These are phyloP conservation scores for Acidomyces sp. DNA, from an alignment of 495 filamentous ascomycete genomes.

Conservation along the genomic window DNA sequence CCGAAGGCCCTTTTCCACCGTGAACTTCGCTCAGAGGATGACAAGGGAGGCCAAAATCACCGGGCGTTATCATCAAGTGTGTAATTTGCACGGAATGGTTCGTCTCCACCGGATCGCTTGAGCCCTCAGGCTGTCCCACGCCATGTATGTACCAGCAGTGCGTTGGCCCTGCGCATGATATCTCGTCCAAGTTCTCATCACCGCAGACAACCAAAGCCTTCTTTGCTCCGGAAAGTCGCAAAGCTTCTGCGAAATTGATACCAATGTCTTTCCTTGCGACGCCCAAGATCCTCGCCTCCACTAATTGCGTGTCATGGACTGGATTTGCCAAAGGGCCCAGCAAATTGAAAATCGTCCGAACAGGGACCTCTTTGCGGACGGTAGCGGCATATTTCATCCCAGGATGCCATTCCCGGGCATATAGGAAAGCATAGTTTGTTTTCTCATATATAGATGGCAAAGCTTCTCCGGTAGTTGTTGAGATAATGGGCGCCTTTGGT, in stretches of 20 bases:
- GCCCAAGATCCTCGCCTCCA: constrained; percentile 84
- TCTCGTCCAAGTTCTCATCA: constrained; percentile 87
- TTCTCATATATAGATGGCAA: constrained; percentile 54
- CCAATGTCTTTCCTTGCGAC: constrained; percentile 79
- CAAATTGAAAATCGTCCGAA: constrained; percentile 93
- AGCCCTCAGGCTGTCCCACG: constrained; percentile 9
- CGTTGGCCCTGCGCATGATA: constrained; percentile 74
- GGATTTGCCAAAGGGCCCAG: constrained; percentile 89
- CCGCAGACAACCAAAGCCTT: constrained; percentile 91
- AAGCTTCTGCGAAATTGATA: constrained; percentile 71
- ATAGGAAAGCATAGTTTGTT: constrained; percentile 90
- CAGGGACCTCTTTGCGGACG: constrained; percentile 70
- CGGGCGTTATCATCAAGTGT: constrained; percentile 59
- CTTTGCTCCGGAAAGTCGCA: constrained; percentile 57
- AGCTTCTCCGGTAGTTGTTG: constrained; percentile 54
- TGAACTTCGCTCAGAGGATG: constrained; percentile 67
- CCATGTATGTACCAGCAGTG: constrained; percentile 73
- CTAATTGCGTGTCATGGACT: constrained; percentile 45
- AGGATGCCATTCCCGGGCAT: constrained; percentile 90
- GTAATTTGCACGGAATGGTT: constrained; percentile 46
- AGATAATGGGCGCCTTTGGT: constrained; percentile 58
- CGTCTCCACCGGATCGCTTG: constrained; percentile 24
- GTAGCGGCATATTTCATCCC: constrained; percentile 77
- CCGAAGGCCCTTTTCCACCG: constrained; percentile 68
- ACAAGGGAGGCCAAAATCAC: constrained; percentile 67